Base-by-base conservation (phyloP, 2,329 filamentous ascomycete genomes). In the Penicillium capsulatum region DNA sequence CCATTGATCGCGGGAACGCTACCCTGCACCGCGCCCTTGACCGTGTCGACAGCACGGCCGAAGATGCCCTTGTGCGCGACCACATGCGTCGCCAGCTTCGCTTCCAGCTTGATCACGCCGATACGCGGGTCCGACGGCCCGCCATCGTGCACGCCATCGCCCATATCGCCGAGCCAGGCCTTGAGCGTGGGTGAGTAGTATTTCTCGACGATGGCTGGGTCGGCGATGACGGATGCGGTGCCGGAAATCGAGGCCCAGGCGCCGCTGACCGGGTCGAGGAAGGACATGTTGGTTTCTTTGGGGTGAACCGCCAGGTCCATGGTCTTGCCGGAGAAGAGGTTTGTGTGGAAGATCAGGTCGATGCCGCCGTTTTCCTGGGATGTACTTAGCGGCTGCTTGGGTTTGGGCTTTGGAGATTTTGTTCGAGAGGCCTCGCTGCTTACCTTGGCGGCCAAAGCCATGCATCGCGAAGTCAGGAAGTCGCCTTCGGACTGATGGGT, bases 181-280 rank as follows among this genome's bases (percentile, higher is more conserved):
- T 89, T 90, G 45, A 94, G 71, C 0, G 73, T 61, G 0, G 80
- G 76, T 15, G 73, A 82, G 67, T 94, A 94, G 67, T 88, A 79
- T 66, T 90, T 84, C 61, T 79, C 74, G 40, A 94, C 76, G 15
- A 79, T 66, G 2, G 69, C 71, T 15, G 81, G 79, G 59, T 91
- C 83, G 10, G 83, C 84, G 54, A 84, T 71, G 53, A 94, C 74
- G 17, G 68, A 70, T 1, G 86, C 82, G 1, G 72, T 74, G 35
- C 89, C 89, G n/a, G 84, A 84, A 46, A 94, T 72, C 2, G 86
- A 92, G 1, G 88, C 88, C 89, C 89, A 95, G 64, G 91, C 82
- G 52, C 88, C 86, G 2, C 79, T 78, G n/a, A 54, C 31, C 50
- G 67, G 65, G 63, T 84, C 84, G 53, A 91, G 74, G 73, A 94